Conservation (phyloP, 2,329 filamentous ascomycete genomes). For the Fusarium staphyleae region DNA sequence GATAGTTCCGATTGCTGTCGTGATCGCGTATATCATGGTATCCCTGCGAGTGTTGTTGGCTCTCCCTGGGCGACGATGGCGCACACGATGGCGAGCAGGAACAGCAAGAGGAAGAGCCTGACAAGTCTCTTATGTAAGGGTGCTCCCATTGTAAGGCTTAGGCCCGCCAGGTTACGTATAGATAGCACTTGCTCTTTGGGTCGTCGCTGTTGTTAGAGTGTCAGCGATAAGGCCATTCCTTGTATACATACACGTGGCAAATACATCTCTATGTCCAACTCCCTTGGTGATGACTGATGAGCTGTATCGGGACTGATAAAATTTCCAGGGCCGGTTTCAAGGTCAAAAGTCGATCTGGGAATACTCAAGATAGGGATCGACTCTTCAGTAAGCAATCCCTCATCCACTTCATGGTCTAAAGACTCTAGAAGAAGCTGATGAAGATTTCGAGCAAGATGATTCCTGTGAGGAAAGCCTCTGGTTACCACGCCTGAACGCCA, state of each 20-base stretch:
- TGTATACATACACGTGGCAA: constrained; percentile 66
- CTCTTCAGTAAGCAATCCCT: constrained; percentile 67
- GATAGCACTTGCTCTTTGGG: constrained; percentile 4
- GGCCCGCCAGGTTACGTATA: constrained; percentile 42
- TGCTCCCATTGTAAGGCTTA: constrained; percentile 63
- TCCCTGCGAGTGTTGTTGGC: constrained; percentile 45
- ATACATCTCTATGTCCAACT: constrained; percentile 64
- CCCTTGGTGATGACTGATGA: constrained; percentile 66
- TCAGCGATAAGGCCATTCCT: constrained; percentile 65
- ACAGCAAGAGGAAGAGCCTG: constrained; percentile 68
- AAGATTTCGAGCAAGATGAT: constrained; percentile 61
- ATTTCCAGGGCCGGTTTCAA: constrained; percentile 54
- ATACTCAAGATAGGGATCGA: constrained; percentile 62
- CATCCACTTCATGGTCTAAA: constrained; percentile 66
- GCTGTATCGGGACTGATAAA: constrained; percentile 65
- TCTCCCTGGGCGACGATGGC: constrained; percentile 21
- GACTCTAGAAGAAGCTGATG: constrained; percentile 55
- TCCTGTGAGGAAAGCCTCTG: constrained; percentile 59
- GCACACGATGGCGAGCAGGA: constrained; percentile 28
- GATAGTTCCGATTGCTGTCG: constrained; percentile 54
- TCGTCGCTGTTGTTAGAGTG: constrained; percentile 44
- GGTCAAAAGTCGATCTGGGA: constrained; percentile 49
- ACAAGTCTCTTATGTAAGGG: constrained; percentile 72
- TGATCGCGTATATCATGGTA: constrained; percentile 50
- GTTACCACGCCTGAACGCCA: constrained; percentile 60